phyloP scores from a whole-genome alignment of 495 filamentous ascomycete species.

The Cercophora samala region DNA sequence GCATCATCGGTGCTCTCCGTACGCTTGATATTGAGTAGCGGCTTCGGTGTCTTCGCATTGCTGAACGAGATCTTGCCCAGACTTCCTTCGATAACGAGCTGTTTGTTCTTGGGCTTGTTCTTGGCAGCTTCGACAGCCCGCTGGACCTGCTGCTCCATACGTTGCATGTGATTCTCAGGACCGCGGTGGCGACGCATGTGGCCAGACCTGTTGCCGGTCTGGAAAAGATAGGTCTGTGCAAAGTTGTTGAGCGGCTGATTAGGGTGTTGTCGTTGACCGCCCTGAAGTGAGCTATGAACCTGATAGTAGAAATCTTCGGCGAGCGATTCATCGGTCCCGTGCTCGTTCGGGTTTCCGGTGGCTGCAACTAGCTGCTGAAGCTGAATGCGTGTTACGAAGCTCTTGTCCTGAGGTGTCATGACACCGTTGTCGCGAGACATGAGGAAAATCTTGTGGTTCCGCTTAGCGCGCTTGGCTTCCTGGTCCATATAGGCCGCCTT shows the following conservation, averaged over 20 bases:
- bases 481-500: conserved; percentile 77
- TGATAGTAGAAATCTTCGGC: conserved; percentile 98
- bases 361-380: conserved; percentile 92
- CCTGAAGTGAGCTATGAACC: conserved; percentile 89
- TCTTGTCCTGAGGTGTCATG: conserved; percentile 99
- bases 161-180: conserved; percentile 92
- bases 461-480: conserved; percentile 91
- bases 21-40: conserved; percentile 91
- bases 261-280: conserved; percentile 79
- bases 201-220: conserved; percentile 77
- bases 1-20: conserved; percentile 61
- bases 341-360: conserved; percentile 78
- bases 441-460: conserved; percentile 96
- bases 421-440: conserved; percentile 92
- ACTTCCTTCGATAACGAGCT: conserved; percentile 97
- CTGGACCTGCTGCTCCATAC: conserved; percentile 99
- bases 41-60: conserved; percentile 94
- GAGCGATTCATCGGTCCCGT: conserved; percentile 72
- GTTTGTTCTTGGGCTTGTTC: conserved; percentile 93
- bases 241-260: conserved; percentile 91
- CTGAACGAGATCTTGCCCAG: conserved; percentile 98
- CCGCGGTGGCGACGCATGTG: conserved; percentile 67
- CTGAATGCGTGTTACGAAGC: conserved; percentile 97
- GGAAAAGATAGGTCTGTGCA: conserved; percentile 95
- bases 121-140: conserved; percentile 96